These are phyloP conservation scores for Fraxinus albicans DNA, from an alignment of 305 asterid species.

Conservation along the genomic window DNA sequence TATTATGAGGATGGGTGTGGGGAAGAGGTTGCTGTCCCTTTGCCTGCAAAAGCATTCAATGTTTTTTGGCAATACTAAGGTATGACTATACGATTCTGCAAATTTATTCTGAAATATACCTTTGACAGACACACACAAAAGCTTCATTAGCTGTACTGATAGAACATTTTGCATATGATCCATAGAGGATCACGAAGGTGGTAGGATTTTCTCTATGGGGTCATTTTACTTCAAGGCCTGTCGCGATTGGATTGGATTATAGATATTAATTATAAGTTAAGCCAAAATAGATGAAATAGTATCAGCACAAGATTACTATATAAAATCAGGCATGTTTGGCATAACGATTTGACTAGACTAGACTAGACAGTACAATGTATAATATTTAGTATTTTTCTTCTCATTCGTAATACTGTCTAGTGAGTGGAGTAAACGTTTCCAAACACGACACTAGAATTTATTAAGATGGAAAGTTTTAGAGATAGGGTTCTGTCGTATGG, in stretches of 20 bases:
- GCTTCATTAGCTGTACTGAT: neutral
- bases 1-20: neutral
- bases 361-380: too few species aligned
- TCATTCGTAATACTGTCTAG: neutral
- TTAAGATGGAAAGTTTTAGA: conserved; percentile 17
- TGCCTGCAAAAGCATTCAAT: neutral
- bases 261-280: neutral
- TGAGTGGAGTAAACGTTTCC: neutral
- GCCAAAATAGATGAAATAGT: neutral
- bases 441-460: neutral
- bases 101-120: neutral
- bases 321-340: neutral
- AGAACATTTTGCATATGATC: neutral
- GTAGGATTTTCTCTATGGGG: neutral
- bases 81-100: neutral
- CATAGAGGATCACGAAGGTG: neutral
- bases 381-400: neutral
- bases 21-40: neutral
- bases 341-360: neutral
- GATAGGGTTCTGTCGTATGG: conserved; percentile 53
- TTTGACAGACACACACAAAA: neutral
- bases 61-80: neutral
- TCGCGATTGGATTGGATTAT: neutral
- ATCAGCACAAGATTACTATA: neutral
- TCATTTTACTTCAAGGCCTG: neutral